These are phyloP conservation scores for Skeletonema menzelii DNA, from an alignment of 108 stramenopile genomes.

Conservation along the genomic window DNA sequence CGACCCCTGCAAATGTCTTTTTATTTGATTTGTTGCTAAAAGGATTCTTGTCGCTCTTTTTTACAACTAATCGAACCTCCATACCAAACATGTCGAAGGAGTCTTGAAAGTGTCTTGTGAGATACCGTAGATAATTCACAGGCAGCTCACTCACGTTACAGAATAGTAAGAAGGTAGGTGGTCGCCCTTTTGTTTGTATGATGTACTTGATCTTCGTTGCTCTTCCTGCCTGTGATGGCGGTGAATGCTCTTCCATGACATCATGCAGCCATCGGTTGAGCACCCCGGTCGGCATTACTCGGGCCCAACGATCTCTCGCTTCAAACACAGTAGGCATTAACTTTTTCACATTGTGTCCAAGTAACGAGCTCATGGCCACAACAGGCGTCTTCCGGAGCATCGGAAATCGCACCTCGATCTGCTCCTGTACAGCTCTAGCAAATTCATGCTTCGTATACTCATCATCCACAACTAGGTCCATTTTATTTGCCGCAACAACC, in stretches of 20 bases:
- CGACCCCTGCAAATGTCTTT: slow-evolving; percentile 60
- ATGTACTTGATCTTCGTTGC: slow-evolving; percentile 81
- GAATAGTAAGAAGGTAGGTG: slow-evolving; percentile 88
- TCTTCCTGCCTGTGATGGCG: slow-evolving; percentile 60
- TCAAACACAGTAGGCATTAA: slow-evolving; percentile 81
- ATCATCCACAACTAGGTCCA: slow-evolving; percentile 80
- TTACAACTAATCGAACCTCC: slow-evolving; percentile 78
- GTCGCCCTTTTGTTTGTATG: slow-evolving; percentile 84
- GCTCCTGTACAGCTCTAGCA: slow-evolving; percentile 68
- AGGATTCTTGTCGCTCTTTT: slow-evolving; percentile 77
- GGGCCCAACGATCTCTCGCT: slow-evolving; percentile 79
- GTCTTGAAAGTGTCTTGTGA: slow-evolving; percentile 85
- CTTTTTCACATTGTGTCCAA: slow-evolving; percentile 58
- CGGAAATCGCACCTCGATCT: slow-evolving; percentile 79
- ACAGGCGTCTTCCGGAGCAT: slow-evolving; percentile 84
- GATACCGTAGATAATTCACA: slow-evolving; percentile 67
- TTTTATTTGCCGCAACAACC: slow-evolving; percentile 90
- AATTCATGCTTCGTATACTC: slow-evolving; percentile 67
- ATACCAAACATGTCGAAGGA: slow-evolving; percentile 82
- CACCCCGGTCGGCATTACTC: slow-evolving; percentile 66
- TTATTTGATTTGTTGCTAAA: slow-evolving; percentile 45
- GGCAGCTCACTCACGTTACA: slow-evolving; percentile 72
- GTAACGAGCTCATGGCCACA: slow-evolving; percentile 76
- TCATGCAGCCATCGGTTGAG: slow-evolving; percentile 87
- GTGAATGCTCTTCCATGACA: slow-evolving; percentile 60